Evolutionary conservation across 2,329 filamentous ascomycete genomes (phyloP).

Genomic region (Talaromyces sp.): DNA sequence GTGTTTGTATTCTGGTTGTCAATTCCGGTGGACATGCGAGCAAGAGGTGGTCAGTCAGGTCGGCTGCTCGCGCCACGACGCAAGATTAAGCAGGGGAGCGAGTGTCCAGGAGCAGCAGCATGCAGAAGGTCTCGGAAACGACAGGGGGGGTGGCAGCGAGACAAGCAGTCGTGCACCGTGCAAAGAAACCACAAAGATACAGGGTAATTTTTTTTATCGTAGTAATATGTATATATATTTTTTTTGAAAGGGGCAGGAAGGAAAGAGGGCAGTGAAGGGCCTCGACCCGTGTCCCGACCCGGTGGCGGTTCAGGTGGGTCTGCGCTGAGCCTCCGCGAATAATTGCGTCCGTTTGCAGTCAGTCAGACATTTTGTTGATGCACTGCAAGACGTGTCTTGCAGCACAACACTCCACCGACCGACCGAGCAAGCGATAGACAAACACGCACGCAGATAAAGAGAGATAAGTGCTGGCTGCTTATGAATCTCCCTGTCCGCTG

Average conservation of each 20-base stretch:
- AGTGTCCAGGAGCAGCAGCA: background rate
- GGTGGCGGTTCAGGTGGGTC: background rate
- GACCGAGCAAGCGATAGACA: background rate
- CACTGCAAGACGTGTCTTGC: background rate
- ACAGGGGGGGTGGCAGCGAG: background rate
- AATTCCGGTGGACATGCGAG: constrained; percentile 52
- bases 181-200: background rate
- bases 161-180: background rate
- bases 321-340: background rate
- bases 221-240: background rate
- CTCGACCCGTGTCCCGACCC: background rate
- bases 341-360: background rate
- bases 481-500: background rate
- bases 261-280: background rate
- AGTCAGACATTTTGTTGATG: background rate
- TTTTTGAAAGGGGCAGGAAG: background rate
- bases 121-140: background rate
- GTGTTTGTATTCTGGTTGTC: constrained; percentile 46
- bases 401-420: background rate
- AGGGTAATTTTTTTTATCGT: background rate
- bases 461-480: background rate
- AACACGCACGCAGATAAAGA: background rate
- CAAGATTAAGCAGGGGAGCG: background rate
- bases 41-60: constrained; percentile 12
- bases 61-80: background rate